Evolutionary conservation across 345 rosid genomes (phyloP).

Genomic region (Chamaenerion angustifolium): DNA sequence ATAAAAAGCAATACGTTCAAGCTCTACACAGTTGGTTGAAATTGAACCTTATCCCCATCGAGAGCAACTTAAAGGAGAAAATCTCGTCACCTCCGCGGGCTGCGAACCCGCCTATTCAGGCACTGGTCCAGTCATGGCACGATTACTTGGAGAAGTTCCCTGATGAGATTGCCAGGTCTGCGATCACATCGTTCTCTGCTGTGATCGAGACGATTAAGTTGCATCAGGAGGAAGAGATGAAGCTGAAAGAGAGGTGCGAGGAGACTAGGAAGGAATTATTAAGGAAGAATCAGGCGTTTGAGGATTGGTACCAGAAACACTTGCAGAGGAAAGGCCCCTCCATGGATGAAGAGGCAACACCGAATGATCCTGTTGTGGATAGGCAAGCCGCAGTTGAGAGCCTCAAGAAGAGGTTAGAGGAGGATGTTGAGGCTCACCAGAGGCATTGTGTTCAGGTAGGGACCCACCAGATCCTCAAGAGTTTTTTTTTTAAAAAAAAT

Average conservation of each 20-base stretch:
- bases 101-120: slow-evolving; percentile 66
- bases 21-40: slow-evolving; percentile 55
- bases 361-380: slow-evolving; percentile 57
- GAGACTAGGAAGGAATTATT: slow-evolving; percentile 60
- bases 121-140: slow-evolving; percentile 58
- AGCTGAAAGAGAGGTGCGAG: slow-evolving; percentile 67
- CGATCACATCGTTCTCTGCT: slow-evolving; percentile 62
- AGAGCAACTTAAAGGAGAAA: slow-evolving; percentile 52
- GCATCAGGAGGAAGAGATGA: slow-evolving; percentile 83
- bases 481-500: too few relatives aligned
- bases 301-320: slow-evolving; percentile 79
- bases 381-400: slow-evolving; percentile 56
- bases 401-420: slow-evolving; percentile 60
- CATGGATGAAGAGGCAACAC: slow-evolving; percentile 41
- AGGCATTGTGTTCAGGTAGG: slow-evolving; percentile 78
- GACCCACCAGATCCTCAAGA: slow-evolving; percentile 6
- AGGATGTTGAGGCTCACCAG: slow-evolving; percentile 49
- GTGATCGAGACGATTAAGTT: slow-evolving; percentile 48
- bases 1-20: slow-evolving; percentile 71
- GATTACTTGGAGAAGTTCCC: slow-evolving; percentile 67
- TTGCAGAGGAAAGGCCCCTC: slow-evolving; percentile 39
- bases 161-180: slow-evolving; percentile 74
- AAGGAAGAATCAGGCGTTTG: slow-evolving; percentile 64
- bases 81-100: slow-evolving; percentile 65
- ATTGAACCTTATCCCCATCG: slow-evolving; percentile 64